A percentile compares a stretch with the other conserved stretches of the same genome.
Conservation (phyloP, 805 yeast species). For the Torulaspora maleeae region DNA sequence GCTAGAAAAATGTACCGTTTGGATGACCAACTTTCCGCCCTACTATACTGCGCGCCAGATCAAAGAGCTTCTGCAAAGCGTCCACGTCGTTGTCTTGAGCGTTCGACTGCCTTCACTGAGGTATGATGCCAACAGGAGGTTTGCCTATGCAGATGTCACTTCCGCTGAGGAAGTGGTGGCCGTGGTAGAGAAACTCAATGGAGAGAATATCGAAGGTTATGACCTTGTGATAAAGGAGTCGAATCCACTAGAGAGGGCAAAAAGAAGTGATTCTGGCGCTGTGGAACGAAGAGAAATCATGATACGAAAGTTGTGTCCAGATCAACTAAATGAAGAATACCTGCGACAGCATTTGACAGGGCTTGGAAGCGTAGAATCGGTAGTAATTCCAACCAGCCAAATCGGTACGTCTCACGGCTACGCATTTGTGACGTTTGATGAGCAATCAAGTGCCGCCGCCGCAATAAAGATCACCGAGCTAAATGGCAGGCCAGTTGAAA, state of each 20-base stretch:
- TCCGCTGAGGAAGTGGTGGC: constrained; percentile 40
- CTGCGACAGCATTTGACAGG: constrained; percentile 42
- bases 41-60: constrained; percentile 40
- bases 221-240: constrained; percentile 56
- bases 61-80: constrained; percentile 39
- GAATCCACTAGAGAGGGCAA: constrained; percentile 45
- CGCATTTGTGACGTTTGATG: constrained; percentile 55
- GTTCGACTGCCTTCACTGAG: constrained; percentile 62
- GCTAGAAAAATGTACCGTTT: constrained; percentile 49
- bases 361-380: constrained; percentile 50
- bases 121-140: constrained; percentile 53
- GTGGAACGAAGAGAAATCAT: constrained; percentile 55
- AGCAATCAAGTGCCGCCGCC: constrained; percentile 41
- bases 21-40: constrained; percentile 75
- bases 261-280: constrained; percentile 41
- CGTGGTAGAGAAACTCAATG: constrained; percentile 44
- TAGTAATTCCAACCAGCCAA: constrained; percentile 32
- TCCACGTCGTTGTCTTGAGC: constrained; percentile 39
- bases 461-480: constrained; percentile 46
- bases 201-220: constrained; percentile 37
- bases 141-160: constrained; percentile 64
- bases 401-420: constrained; percentile 50
- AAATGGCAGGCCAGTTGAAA: constrained; percentile 46
- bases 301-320: constrained; percentile 49
- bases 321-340: constrained; percentile 37